A percentile compares a stretch with the other conserved stretches of the same genome.
Evolutionary conservation across 164 flowering plant genomes (phyloP).

Genomic region (Amborella trichopoda): DNA sequence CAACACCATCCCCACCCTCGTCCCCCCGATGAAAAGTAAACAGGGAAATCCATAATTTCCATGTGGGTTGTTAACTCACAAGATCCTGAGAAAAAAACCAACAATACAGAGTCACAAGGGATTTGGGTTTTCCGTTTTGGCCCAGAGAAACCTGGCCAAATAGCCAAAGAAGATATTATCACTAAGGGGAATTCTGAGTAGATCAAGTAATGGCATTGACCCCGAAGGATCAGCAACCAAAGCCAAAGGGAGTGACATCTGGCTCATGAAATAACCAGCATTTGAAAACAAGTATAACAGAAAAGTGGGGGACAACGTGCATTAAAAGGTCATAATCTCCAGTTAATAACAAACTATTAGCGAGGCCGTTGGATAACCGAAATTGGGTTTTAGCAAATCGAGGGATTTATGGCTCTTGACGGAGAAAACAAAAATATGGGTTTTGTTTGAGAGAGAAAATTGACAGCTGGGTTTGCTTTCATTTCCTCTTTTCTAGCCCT

Average conservation of each 20-base stretch:
- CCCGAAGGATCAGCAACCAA: conserved; percentile 4
- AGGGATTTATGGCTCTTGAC: conserved; percentile 14
- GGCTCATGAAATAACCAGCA: conserved; percentile 6
- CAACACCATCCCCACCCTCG: no score
- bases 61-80: conserved; percentile 32
- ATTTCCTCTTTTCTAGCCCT: conserved; percentile 17
- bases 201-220: conserved; percentile 26
- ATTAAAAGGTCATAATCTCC: conserved; percentile 21
- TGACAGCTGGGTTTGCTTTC: not conserved
- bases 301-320: conserved; percentile 16
- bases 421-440: conserved; percentile 24
- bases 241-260: no score
- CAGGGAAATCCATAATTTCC: conserved; percentile 25
- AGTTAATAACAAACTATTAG: conserved; percentile 6
- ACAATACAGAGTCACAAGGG: conserved; percentile 10
- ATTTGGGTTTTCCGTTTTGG: conserved; percentile 16
- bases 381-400: not conserved
- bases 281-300: conserved; percentile 8
- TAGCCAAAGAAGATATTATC: no score
- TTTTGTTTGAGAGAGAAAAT: not conserved
- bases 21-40: conserved; percentile 3
- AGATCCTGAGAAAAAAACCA: conserved; percentile 5
- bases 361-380: conserved; percentile 6
- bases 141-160: conserved; percentile 17
- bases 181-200: conserved; percentile 27